Evolutionary conservation across 176 grass and related monocot genomes (phyloP).

Genomic region (Zea luxurians): DNA sequence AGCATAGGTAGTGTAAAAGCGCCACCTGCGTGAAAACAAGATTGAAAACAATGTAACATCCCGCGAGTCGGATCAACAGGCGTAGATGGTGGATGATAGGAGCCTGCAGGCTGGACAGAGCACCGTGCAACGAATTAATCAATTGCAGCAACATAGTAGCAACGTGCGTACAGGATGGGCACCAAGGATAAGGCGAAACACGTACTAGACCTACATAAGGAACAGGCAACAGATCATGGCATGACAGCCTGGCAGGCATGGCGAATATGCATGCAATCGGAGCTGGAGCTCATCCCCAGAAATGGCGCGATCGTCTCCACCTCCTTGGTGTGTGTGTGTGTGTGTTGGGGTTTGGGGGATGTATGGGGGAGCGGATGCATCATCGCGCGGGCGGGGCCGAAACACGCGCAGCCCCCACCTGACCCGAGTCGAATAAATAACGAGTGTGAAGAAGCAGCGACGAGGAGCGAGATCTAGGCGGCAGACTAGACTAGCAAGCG

Average conservation of each 20-base stretch:
- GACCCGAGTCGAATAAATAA: not conserved
- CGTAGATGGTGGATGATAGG: not conserved
- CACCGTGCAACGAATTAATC: not conserved
- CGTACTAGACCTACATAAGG: not conserved
- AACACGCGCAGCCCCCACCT: not conserved
- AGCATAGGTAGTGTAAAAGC: conserved; percentile 19
- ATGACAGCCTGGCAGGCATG: not conserved
- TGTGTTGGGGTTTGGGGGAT: no score
- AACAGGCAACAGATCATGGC: not conserved
- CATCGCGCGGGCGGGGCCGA: not conserved
- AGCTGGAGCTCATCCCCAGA: not conserved
- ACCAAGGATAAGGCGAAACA: not conserved
- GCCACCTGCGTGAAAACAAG: conserved; percentile 40
- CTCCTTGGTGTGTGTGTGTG: no score
- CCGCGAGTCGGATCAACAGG: not conserved
- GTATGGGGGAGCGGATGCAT: not conserved
- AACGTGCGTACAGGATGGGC: not conserved
- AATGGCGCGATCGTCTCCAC: not conserved
- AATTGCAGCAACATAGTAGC: not conserved
- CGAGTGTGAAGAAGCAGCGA: not conserved
- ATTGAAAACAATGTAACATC: not conserved
- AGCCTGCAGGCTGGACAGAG: not conserved
- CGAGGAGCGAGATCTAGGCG: conserved; percentile 11
- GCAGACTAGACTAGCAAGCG: not conserved
- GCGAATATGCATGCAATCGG: not conserved